Conservation (phyloP, 768 basidiomycete species). For the Daedaleopsis nitida region DNA sequence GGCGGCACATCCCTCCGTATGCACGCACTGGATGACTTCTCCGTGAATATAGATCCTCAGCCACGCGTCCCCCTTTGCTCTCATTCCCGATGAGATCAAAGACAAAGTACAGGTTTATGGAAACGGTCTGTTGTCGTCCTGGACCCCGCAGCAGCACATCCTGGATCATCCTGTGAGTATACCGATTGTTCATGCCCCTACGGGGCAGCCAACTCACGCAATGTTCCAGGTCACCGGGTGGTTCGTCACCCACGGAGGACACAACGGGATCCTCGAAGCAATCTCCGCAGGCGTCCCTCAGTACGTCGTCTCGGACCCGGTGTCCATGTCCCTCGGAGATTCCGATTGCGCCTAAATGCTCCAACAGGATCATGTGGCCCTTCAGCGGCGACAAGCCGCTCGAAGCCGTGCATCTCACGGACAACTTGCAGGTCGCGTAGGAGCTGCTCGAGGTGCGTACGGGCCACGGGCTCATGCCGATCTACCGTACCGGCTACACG, state of each 20-base stretch:
- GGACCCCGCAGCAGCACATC: slow-evolving; percentile 20
- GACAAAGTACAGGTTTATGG: slow-evolving; percentile 16
- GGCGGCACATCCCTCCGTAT: background rate
- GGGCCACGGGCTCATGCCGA: slow-evolving; percentile 19
- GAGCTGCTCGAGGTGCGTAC: slow-evolving; percentile 31
- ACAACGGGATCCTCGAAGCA: slow-evolving; percentile 1
- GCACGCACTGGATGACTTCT: too few relatives aligned
- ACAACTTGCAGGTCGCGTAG: slow-evolving; percentile 28
- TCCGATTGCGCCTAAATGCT: background rate
- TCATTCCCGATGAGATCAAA: slow-evolving; percentile 8
- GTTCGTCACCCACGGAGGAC: slow-evolving; percentile 9
- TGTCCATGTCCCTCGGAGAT: background rate
- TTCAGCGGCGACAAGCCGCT: slow-evolving; percentile 27
- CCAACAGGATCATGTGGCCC: slow-evolving; percentile 31
- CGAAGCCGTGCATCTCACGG: slow-evolving; percentile 24
- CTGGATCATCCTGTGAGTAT: slow-evolving; percentile 13
- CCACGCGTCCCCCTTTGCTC: slow-evolving; percentile 17
- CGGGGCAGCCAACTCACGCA: background rate
- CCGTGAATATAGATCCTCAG: slow-evolving; percentile 6
- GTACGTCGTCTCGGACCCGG: background rate
- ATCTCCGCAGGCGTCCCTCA: background rate
- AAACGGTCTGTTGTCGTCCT: slow-evolving; percentile 8
- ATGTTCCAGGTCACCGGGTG: slow-evolving; percentile 15
- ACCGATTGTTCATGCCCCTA: background rate
- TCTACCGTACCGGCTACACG: slow-evolving; percentile 18